Conservation (phyloP, 495 filamentous ascomycete genomes). For the Penicillium robsamsonii region DNA sequence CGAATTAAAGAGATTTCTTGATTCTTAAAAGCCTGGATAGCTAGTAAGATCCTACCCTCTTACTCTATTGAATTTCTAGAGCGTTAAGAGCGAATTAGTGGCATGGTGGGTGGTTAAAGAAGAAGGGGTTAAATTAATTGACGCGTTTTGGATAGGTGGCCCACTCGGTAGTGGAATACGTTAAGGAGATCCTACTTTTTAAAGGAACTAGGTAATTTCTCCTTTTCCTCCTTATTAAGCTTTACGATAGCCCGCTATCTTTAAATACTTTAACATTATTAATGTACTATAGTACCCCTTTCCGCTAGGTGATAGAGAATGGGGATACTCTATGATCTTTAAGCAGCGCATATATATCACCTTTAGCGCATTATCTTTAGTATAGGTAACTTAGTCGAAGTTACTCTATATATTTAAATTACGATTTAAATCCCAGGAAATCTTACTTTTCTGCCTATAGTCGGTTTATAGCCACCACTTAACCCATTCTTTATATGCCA, state of each 20-base stretch:
- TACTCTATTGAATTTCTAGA: too few species aligned
- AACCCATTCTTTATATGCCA: constrained; percentile 8
- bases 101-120: too few species aligned
- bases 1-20: too few species aligned
- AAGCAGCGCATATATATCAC: constrained; percentile 8
- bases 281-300: constrained; percentile 12
- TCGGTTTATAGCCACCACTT: constrained; percentile 6
- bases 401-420: constrained; percentile 5
- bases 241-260: constrained; percentile 23
- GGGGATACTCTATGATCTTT: constrained; percentile 6
- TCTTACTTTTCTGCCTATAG: constrained; percentile 8
- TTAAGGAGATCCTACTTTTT: constrained; percentile 1
- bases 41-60: too few species aligned
- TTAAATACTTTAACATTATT: constrained; percentile 9
- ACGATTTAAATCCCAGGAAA: constrained; percentile 6
- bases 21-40: too few species aligned
- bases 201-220: constrained; percentile 10
- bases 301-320: constrained; percentile 6
- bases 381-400: constrained; percentile 8
- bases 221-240: constrained; percentile 31
- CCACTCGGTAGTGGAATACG: too few species aligned
- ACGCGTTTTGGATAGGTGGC: too few species aligned
- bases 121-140: too few species aligned
- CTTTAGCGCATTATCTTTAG: constrained; percentile 8
- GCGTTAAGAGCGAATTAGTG: too few species aligned